Percentiles rank a stretch among this genome's conserved stretches.
phyloP scores from a whole-genome alignment of 768 basidiomycete species.

The Lepiota venenata region DNA sequence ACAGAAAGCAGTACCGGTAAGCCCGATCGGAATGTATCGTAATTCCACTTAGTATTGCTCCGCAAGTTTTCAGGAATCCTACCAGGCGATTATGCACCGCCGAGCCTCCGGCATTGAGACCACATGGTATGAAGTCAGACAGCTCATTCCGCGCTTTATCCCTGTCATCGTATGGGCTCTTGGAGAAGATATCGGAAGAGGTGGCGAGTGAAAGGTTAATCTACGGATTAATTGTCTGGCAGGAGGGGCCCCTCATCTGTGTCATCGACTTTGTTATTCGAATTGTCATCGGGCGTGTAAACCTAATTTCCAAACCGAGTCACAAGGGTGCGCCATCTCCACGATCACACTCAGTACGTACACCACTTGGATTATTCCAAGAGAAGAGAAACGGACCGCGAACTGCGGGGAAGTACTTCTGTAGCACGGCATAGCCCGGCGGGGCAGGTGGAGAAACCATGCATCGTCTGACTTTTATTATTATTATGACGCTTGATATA shows the following conservation, averaged over 20 bases:
- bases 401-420: neutral
- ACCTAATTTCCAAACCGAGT: constrained; percentile 8
- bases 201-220: constrained; percentile 2
- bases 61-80: neutral
- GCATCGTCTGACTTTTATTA: neutral
- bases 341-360: neutral
- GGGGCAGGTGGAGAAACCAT: neutral
- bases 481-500: neutral
- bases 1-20: no score
- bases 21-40: no score
- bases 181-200: neutral
- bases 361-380: neutral
- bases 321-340: neutral
- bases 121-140: neutral
- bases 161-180: neutral
- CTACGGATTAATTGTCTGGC: neutral
- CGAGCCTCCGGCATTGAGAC: neutral
- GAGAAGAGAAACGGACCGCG: constrained; percentile 1
- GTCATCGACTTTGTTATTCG: neutral
- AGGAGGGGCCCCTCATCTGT: neutral
- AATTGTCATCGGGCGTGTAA: constrained; percentile 3
- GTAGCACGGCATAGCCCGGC: neutral
- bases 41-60: no score
- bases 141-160: constrained; percentile 3
- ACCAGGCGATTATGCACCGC: neutral